A percentile compares a stretch with the other conserved stretches of the same genome.
Conservation (phyloP, 2,329 filamentous ascomycete species). For the Rasamsonia emersonii region DNA sequence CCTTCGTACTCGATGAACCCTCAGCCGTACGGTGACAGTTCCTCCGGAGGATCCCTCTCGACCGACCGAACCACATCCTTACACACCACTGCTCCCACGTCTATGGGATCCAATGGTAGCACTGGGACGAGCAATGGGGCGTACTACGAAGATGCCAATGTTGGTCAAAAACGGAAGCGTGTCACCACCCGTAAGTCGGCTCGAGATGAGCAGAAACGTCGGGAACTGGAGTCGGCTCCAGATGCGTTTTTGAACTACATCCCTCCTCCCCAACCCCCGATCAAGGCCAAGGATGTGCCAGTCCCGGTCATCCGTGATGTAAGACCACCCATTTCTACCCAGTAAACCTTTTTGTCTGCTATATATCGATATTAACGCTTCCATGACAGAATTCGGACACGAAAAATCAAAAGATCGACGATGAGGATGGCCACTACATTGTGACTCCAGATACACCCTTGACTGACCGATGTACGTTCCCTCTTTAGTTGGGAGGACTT, state of each 20-base stretch:
- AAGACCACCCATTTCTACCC: constrained; percentile 21
- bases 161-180: constrained; percentile 86
- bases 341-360: constrained; percentile 2
- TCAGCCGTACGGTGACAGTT: constrained; percentile 57
- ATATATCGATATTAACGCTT: constrained; percentile 6
- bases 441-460: constrained; percentile 78
- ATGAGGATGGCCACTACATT: constrained; percentile 95
- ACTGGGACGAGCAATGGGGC: constrained; percentile 43
- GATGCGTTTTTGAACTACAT: constrained; percentile 72
- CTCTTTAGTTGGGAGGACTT: constrained; percentile 2
- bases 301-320: constrained; percentile 54
- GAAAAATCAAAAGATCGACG: constrained; percentile 69
- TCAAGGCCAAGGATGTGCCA: constrained; percentile 76
- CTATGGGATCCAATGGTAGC: constrained; percentile 59
- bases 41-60: constrained; percentile 63
- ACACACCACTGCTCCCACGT: constrained; percentile 84
- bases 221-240: constrained; percentile 61
- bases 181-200: constrained; percentile 65
- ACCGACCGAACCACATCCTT: constrained; percentile 77
- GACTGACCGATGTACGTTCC: constrained; percentile 74
- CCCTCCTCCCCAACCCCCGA: constrained; percentile 76
- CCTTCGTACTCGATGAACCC: constrained; percentile 66
- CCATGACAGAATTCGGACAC: constrained; percentile 35
- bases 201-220: constrained; percentile 71
- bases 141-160: constrained; percentile 58